Evolutionary conservation across 352 stramenopile species (phyloP), one percentile per base, ranked within the genome.

Genomic region (Pythium folliculosum): DNA sequence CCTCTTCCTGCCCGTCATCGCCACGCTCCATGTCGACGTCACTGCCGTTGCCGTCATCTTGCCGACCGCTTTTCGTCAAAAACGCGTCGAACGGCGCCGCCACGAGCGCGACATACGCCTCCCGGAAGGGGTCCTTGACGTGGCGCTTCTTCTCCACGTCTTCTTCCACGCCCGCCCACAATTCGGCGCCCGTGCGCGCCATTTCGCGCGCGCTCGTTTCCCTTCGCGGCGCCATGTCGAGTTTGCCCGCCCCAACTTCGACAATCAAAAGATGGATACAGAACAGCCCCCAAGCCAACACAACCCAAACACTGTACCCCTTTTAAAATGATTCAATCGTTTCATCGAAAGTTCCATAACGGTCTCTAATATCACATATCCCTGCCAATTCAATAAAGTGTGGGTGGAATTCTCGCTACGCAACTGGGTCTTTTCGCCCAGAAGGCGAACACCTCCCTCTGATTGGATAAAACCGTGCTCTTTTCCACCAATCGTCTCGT

Each of bases 111-210:
- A 75, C 63, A 37, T 69, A 82, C 16, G 69, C 37, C 25, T 77
- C 67, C 53, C 69, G 47, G 62, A 80, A 82, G 35, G 73, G 70
- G 50, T 80, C 55, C 47, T 71, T 78, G 30, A 77, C 30, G 51
- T 79, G 70, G n/a, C 67, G 70, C 56, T 69, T 68, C 70, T 75
- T 77, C 67, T 82, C 70, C 12, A 80, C 57, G 56, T 80, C 76
- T 21, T 76, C 72, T 37, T 82, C 72, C 27, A 78, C 65, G 35
- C 47, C 62, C 48, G 51, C 66, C 21, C 27, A 62, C 40, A 56
- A 23, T n/a, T 57, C 50, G 1, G 48, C 49, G 54, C 32, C 30
- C 8, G 25, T 25, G 5, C 59, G 23, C 51, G 65, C 40, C 23
- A n/a, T 5, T 40, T 35, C 56, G 19, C 45, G 62, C 35, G 50